Conservation (phyloP, 352 stramenopile species). For the Phytopythium chamaehyphon region DNA sequence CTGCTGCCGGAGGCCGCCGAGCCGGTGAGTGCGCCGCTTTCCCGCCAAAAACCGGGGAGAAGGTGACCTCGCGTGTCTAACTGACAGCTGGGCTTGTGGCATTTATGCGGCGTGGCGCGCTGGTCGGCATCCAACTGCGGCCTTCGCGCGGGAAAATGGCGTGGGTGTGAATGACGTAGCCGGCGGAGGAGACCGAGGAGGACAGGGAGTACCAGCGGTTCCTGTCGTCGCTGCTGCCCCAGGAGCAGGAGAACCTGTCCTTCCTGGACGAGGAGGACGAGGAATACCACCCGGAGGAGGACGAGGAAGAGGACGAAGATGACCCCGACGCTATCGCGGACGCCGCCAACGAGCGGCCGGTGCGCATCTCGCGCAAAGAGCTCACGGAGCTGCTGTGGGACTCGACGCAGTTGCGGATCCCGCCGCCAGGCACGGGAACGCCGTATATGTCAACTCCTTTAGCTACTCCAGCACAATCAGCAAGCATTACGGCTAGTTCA, state of each 20-base stretch:
- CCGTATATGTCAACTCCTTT: constrained; percentile 5
- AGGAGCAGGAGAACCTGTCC: constrained; percentile 65
- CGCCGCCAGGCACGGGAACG: constrained; percentile 9
- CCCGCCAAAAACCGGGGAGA: constrained; percentile 31
- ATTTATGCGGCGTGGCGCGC: constrained; percentile 5
- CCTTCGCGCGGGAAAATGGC: not conserved
- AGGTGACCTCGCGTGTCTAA: not conserved
- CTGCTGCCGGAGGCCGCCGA: constrained; percentile 34
- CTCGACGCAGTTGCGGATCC: constrained; percentile 63
- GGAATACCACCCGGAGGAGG: constrained; percentile 69
- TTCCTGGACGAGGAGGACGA: constrained; percentile 87
- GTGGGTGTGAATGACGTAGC: constrained; percentile 8
- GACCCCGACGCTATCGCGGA: constrained; percentile 27
- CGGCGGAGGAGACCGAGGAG: constrained; percentile 27
- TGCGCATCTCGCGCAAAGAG: constrained; percentile 76
- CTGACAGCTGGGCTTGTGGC: not conserved
- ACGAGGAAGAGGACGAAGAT: constrained; percentile 70
- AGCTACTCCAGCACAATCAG: constrained; percentile 2
- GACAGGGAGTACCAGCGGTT: constrained; percentile 82
- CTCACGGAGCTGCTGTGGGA: constrained; percentile 79
- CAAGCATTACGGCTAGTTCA: not conserved
- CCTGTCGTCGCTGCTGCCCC: constrained; percentile 67
- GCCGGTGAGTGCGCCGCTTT: constrained; percentile 21
- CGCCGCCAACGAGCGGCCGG: constrained; percentile 14
- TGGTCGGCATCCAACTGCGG: not conserved